Evolutionary conservation across 1,284 basidiomycete genomes (phyloP).

Genomic region (Inonotus hispidus): DNA sequence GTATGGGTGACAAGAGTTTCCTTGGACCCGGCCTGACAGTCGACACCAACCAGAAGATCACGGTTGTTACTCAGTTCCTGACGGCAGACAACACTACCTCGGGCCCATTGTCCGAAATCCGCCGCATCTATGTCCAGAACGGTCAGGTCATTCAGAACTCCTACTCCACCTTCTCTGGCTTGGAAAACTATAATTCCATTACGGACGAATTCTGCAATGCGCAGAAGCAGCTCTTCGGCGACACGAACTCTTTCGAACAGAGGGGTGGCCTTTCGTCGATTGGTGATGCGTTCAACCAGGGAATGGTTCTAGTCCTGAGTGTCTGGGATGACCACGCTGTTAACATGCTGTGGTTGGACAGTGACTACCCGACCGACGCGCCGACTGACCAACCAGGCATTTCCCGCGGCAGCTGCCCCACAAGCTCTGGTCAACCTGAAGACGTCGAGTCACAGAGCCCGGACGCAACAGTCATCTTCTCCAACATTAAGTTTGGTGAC

Average conservation of each 20-base stretch:
- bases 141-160: slow-evolving; percentile 48
- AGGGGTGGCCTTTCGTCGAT: slow-evolving; percentile 29
- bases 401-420: slow-evolving; percentile 33
- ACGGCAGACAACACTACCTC: slow-evolving; percentile 40
- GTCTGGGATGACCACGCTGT: slow-evolving; percentile 35
- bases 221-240: slow-evolving; percentile 35
- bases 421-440: slow-evolving; percentile 30
- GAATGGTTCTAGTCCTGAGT: slow-evolving; percentile 26
- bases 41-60: slow-evolving; percentile 42
- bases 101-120: slow-evolving; percentile 45
- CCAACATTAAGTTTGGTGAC: slow-evolving; percentile 52
- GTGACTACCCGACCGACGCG: slow-evolving; percentile 30
- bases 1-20: slow-evolving; percentile 45
- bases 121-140: slow-evolving; percentile 49
- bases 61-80: slow-evolving; percentile 45
- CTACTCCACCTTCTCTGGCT: slow-evolving; percentile 36
- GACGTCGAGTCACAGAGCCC: slow-evolving; percentile 26
- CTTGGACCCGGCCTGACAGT: slow-evolving; percentile 40
- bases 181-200: slow-evolving; percentile 34
- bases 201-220: slow-evolving; percentile 34
- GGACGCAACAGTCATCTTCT: slow-evolving; percentile 31
- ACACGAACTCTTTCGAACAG: slow-evolving; percentile 31
- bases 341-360: slow-evolving; percentile 38
- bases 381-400: slow-evolving; percentile 31
- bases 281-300: slow-evolving; percentile 22